Evolutionary conservation across 2,329 filamentous ascomycete genomes (phyloP).

Genomic region (Ceratocystis albifundus): DNA sequence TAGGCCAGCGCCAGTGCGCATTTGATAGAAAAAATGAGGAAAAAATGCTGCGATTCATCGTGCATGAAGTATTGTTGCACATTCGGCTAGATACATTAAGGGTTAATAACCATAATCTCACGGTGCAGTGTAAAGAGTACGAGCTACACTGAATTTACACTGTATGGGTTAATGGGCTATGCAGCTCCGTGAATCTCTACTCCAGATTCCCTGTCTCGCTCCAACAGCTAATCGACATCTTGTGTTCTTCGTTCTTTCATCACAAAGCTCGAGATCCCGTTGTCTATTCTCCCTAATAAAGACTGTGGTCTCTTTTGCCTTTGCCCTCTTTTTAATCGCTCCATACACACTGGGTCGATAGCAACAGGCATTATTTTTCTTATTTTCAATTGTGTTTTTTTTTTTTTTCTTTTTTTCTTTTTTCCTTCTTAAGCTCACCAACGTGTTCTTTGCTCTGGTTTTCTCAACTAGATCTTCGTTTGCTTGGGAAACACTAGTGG

Average conservation of each 20-base stretch:
- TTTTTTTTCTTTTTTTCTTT: background rate
- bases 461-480: background rate
- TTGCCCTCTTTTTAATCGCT: background rate
- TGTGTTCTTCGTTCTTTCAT: background rate
- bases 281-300: background rate
- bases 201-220: conserved; percentile 6
- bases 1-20: no score
- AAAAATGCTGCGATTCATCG: no score
- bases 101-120: background rate
- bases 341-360: background rate
- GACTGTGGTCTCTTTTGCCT: background rate
- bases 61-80: background rate
- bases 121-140: background rate
- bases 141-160: fast-evolving
- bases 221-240: background rate
- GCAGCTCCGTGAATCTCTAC: conserved; percentile 8
- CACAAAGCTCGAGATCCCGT: background rate
- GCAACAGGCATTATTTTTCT: background rate
- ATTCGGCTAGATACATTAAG: background rate
- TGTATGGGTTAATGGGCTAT: background rate
- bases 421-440: background rate
- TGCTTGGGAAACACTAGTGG: background rate
- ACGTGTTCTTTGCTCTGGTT: conserved; percentile 5
- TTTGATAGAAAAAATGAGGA: no score
- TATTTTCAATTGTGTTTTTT: background rate